Base-by-base conservation (phyloP, 768 basidiomycete genomes). In the Podaxis rugospora region DNA sequence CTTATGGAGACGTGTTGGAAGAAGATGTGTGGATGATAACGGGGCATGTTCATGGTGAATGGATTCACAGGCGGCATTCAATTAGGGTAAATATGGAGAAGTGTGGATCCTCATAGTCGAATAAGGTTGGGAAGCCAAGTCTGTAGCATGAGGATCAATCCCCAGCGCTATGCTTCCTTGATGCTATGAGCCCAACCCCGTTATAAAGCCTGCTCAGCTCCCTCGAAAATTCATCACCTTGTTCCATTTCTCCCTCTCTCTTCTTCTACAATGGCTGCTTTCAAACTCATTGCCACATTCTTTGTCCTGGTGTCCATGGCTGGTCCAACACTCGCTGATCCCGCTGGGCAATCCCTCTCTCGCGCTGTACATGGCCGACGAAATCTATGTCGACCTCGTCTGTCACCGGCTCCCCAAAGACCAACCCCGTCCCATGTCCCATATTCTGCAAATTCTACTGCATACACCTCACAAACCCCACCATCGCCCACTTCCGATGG, bases 331-430 rank as follows among this genome's bases (percentile, higher is more conserved):
- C 55, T 53, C n/a, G 60, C 67, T 37, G 54, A 37, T 44, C 64
- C 62, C 54, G 62, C 65, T 63, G 64, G 63, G 42, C 61, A 36
- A 11, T 40, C 51, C 27, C 23, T 51, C 36, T 61, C 56, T 21
- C 63, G 44, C 23, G 27, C 39, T 18, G 46, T 35, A 18, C 52
- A 28, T 1, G 14, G 37, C 32, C 52, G 53, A 51, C 67, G 61
- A 40, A 63, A 54, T 13, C 63, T 66, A 46, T 70, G 69, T 54
- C 61, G 63, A 16, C 64, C 64, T 61, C 66, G 63, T 44, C 56
- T 63, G 44, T 39, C 57, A 11, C 40, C 65, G 1, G 14, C 13
- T 5, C 51, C 62, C 10, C 49, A 55, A 37, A 55, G 58, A 44
- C 51, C 37, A 44, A 46, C 6, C 13, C 49, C 28, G 25, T 28